Evolutionary conservation across 805 yeast species (phyloP).

Genomic region (Saccharomycopsis fodiens): DNA sequence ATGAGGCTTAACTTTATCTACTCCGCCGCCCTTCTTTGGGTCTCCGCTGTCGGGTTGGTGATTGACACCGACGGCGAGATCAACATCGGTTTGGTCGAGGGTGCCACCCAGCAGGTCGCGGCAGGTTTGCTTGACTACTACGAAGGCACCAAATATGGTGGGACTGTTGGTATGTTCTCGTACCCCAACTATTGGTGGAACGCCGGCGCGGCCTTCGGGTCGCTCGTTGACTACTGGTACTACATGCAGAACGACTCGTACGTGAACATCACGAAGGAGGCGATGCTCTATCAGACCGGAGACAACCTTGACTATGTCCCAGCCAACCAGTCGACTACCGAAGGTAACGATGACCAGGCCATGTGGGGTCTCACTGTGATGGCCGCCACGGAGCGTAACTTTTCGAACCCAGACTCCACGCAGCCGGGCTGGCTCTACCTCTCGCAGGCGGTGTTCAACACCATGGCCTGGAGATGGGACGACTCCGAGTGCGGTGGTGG

Average conservation of each 20-base stretch:
- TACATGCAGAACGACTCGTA: slow-evolving; percentile 66
- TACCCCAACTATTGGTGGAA: slow-evolving; percentile 98
- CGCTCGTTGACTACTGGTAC: slow-evolving; percentile 70
- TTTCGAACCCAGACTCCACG: slow-evolving; percentile 55
- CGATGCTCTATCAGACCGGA: slow-evolving; percentile 69
- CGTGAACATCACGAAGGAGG: slow-evolving; percentile 47
- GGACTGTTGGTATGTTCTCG: slow-evolving; percentile 79
- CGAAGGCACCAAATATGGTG: slow-evolving; percentile 59
- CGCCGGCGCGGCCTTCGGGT: slow-evolving; percentile 94
- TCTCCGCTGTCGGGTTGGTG: background rate
- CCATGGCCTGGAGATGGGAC: slow-evolving; percentile 92
- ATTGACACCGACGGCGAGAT: slow-evolving; percentile 1
- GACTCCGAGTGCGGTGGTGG: slow-evolving; percentile 71
- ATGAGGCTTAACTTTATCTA: no score
- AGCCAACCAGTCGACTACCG: slow-evolving; percentile 78
- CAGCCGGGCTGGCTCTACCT: slow-evolving; percentile 73
- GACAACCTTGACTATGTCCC: slow-evolving; percentile 76
- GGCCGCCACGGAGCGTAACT: slow-evolving; percentile 87
- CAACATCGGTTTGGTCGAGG: slow-evolving; percentile 25
- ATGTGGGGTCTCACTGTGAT: slow-evolving; percentile 94
- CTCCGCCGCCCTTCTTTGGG: no score
- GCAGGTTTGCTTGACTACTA: slow-evolving; percentile 79
- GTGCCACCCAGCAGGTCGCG: slow-evolving; percentile 54
- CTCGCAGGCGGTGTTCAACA: slow-evolving; percentile 85
- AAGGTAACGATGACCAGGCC: slow-evolving; percentile 97